A percentile compares a stretch with the other conserved stretches of the same genome.
Evolutionary conservation across 73 alveolate species (phyloP).

Genomic region (Stentor coeruleus): DNA sequence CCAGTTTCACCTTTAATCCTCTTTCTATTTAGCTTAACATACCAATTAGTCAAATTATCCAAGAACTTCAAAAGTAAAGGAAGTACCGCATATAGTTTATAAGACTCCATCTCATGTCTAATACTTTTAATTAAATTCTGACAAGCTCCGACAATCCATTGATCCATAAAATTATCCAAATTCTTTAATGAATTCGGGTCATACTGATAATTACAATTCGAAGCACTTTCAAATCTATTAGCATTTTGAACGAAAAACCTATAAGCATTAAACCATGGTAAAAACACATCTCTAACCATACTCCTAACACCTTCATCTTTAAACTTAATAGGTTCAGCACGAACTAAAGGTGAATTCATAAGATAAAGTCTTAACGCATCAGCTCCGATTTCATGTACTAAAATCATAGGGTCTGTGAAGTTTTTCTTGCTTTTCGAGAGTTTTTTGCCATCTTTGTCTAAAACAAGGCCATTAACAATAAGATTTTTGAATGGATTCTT

Average conservation of each 20-base stretch:
- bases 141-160: conserved; percentile 89
- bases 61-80: conserved; percentile 82
- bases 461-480: conserved; percentile 94
- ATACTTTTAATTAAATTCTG: conserved; percentile 85
- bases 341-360: conserved; percentile 91
- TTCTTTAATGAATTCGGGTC: conserved; percentile 53
- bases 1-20: conserved; percentile 97
- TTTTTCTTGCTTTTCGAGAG: conserved; percentile 97
- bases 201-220: conserved; percentile 70
- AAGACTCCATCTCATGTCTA: conserved; percentile 91
- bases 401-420: conserved; percentile 95
- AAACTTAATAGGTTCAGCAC: conserved; percentile 92
- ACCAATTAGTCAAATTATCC: conserved; percentile 94
- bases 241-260: conserved; percentile 93
- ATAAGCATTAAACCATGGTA: conserved; percentile 98
- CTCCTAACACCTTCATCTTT: conserved; percentile 82
- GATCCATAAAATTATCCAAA: conserved; percentile 79
- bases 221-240: conserved; percentile 80
- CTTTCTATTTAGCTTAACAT: conserved; percentile 92
- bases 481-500: conserved; percentile 96
- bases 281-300: conserved; percentile 89
- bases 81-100: conserved; percentile 88
- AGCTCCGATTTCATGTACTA: conserved; percentile 81
- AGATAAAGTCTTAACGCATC: conserved; percentile 95
- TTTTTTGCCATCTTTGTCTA: conserved; percentile 95